These are phyloP conservation scores for Colletotrichum trifolii DNA, from an alignment of 2,329 filamentous ascomycete species.

Conservation along the genomic window DNA sequence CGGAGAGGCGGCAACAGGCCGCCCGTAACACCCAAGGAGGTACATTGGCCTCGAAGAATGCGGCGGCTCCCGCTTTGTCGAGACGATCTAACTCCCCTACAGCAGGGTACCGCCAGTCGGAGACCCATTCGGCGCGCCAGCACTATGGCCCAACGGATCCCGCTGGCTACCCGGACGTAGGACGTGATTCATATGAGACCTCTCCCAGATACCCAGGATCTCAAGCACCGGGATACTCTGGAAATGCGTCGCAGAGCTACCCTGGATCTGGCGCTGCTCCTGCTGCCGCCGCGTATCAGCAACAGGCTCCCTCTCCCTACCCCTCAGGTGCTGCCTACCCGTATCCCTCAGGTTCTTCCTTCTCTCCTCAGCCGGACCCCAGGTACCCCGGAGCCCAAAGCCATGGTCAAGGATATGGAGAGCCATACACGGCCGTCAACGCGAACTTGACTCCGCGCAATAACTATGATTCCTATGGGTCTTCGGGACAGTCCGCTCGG, in stretches of 20 bases:
- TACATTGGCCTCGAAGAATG: constrained; percentile 66
- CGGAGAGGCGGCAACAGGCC: constrained; percentile 67
- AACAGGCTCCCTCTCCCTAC: constrained; percentile 31
- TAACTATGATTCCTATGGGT: constrained; percentile 34
- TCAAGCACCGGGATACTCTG: constrained; percentile 61
- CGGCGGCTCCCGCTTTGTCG: constrained; percentile 55
- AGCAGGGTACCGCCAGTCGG: constrained; percentile 68
- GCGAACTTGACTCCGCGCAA: constrained; percentile 26
- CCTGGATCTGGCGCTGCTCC: constrained; percentile 17
- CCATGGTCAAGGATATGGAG: constrained; percentile 28
- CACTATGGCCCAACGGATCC: constrained; percentile 55
- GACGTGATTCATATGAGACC: constrained; percentile 55
- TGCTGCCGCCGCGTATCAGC: constrained; percentile 21
- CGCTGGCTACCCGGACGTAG: constrained; percentile 44
- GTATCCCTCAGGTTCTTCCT: constrained; percentile 37
- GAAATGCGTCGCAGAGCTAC: constrained; percentile 48
- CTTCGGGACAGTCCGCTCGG: constrained; percentile 32
- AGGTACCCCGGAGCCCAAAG: constrained; percentile 36
- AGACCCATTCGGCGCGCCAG: constrained; percentile 58
- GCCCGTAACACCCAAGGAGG: constrained; percentile 66
- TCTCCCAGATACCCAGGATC: constrained; percentile 62
- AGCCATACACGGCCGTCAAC: constrained; percentile 33
- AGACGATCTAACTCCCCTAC: constrained; percentile 69
- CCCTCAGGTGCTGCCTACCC: constrained; percentile 36
- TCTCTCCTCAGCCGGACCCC: constrained; percentile 35